Evolutionary conservation across 148 eudicot genomes (phyloP).

Genomic region (Arbutus unedo): DNA sequence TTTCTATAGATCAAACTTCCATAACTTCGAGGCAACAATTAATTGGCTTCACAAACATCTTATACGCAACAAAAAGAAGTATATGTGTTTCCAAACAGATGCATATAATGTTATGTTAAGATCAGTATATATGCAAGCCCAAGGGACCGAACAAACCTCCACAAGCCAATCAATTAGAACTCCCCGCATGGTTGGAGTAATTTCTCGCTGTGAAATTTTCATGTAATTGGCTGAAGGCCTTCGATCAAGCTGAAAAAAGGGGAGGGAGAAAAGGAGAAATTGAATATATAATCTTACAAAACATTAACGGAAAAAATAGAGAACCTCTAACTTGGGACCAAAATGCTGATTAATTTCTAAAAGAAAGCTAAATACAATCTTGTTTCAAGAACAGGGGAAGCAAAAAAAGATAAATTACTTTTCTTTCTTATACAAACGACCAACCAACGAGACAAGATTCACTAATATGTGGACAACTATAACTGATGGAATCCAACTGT

Average conservation of each 20-base stretch:
- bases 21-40: background rate
- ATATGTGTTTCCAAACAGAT: constrained; percentile 2
- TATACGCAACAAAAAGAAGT: background rate
- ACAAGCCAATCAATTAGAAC: constrained; percentile 91
- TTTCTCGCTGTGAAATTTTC: constrained; percentile 70
- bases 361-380: background rate
- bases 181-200: constrained; percentile 70
- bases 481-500: background rate
- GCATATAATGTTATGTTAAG: background rate
- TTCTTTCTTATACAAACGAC: background rate
- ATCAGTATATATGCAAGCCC: background rate
- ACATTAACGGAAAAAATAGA: background rate
- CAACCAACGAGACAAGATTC: background rate
- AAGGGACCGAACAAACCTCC: constrained; percentile 53
- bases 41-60: background rate
- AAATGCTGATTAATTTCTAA: background rate
- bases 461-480: background rate
- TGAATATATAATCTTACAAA: background rate
- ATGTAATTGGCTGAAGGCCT: constrained; percentile 59
- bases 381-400: background rate
- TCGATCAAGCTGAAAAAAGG: constrained; percentile 54
- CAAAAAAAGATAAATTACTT: background rate
- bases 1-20: background rate
- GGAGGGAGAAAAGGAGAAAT: background rate
- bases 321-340: background rate